A percentile compares a stretch with the other conserved stretches of the same genome.
These are phyloP conservation scores for Cladophialophora carrionii DNA, from an alignment of 2,329 filamentous ascomycete species.

Conservation along the genomic window DNA sequence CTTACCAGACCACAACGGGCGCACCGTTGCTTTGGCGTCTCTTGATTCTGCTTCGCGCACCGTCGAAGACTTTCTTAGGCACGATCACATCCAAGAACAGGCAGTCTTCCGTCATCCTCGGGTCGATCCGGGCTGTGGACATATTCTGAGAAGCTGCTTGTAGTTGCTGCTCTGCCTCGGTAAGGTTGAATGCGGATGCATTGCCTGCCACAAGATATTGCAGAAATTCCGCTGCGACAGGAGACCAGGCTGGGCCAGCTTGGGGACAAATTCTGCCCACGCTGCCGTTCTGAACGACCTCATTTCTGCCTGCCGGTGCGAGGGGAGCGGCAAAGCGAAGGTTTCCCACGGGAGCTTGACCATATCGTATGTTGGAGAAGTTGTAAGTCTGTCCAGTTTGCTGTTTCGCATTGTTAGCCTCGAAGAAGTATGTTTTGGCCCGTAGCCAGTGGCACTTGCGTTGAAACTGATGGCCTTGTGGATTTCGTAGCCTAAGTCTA, in stretches of 20 bases:
- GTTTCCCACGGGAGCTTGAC: constrained; percentile 56
- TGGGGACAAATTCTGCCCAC: constrained; percentile 52
- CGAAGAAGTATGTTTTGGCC: not conserved
- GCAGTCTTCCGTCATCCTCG: constrained; percentile 44
- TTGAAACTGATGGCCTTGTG: constrained; percentile 48
- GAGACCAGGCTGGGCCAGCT: constrained; percentile 51
- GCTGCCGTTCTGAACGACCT: constrained; percentile 52
- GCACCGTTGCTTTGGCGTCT: constrained; percentile 42
- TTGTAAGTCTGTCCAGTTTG: constrained; percentile 53
- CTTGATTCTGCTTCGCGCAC: constrained; percentile 42
- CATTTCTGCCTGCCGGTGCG: constrained; percentile 49
- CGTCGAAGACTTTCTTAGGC: constrained; percentile 43
- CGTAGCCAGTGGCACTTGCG: constrained; percentile 24
- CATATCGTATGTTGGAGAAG: constrained; percentile 62
- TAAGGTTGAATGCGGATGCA: constrained; percentile 40
- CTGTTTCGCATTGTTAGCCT: constrained; percentile 25
- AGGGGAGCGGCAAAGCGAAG: constrained; percentile 56
- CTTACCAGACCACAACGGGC: constrained; percentile 46
- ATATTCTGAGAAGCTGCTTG: constrained; percentile 29
- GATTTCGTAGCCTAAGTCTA: constrained; percentile 60
- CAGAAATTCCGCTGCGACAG: constrained; percentile 43
- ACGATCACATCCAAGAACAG: constrained; percentile 47
- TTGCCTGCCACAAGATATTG: constrained; percentile 39
- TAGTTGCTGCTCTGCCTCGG: constrained; percentile 36
- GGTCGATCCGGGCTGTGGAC: constrained; percentile 44